Base-by-base conservation (phyloP, 192 early-diverging fungal species). In the Gorgonomyces haynaldii region DNA sequence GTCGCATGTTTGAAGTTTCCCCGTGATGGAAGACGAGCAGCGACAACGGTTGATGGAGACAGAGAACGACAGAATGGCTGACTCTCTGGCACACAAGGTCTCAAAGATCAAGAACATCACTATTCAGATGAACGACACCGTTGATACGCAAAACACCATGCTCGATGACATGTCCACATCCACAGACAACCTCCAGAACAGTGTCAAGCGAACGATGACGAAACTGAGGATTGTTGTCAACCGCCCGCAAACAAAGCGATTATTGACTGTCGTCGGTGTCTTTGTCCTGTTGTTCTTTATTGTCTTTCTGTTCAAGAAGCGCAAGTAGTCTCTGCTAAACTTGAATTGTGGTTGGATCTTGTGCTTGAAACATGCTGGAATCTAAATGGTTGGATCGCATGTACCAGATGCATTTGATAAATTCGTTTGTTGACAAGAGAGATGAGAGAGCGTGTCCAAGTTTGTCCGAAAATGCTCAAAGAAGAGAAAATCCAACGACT, bases 31-130 rank as follows among this genome's bases (percentile, higher is more conserved):
- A 34, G 15, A 30, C 16, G 46, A 49, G 19, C 46, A 49, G 19
- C 13, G 28, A 20, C 23, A 49, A 15, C 7, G 46, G 20, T 37
- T 49, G 17, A 7, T 49, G 29, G 46, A 49, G 19, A 37, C 24
- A 26, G 23, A 49, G 27, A 49, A 20, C 1, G 46, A 49, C 28
- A 26, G 46, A 35, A 26, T 49, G 32, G 46, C 46, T 13, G 32
- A 17, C 7, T 17, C 24, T 22, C 32, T 49, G 9, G 20, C 29
- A 10, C 23, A 49, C 20, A 49, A 49, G 28, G 46, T 49, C 2
- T 37, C 32, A 4, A 35, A 25, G 25, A 49, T 49, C 20, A 49
- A 49, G 20, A 20, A 49, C 22, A 49, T 49, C 28, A 49, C 46
- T 4, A 9, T 49, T 22, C 32, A 49, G 13, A 49, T 49, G 46